Evolutionary conservation across 2,329 filamentous ascomycete genomes (phyloP), one percentile per base, ranked within the genome.

Genomic region (Didymella segeticola): DNA sequence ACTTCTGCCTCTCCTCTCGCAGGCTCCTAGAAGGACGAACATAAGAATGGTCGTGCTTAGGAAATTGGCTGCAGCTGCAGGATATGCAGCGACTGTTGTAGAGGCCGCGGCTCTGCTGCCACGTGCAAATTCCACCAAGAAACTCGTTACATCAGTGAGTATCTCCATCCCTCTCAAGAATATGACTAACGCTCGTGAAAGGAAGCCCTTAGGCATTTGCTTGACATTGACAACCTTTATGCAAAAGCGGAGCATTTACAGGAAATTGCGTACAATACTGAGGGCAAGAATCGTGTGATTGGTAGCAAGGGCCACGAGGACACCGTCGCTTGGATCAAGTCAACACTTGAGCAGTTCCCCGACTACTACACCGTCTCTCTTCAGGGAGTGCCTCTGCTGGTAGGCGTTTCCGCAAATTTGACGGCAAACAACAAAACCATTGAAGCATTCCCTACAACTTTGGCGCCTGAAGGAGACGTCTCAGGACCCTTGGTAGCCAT

Each of bases 221-320:
- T 72, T 15, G 52, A 68, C 3, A 61, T 62, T 23, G 66, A 70
- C 26, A 69, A 69, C 20, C 42, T 72, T 29, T 60, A 53, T 25
- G 60, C 62, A 14, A 70, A 67, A 42, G 70, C 71, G 14, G 59
- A 72, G 38, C 63, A 62, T 12, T 60, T 78, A 4, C 70, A 78
- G 52, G 58, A 68, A 27, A 69, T 76, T 25, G 76, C 76, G 14
- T 78, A 77, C 60, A 65, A 62, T 31, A 75, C 74, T 10, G 61
- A 67, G 4, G 67, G 66, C 29, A 72, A 74, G 47, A 78, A 78
- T 54, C 70, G 76, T n/a, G 68, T 77, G 12, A 76, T 77, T 54
- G 72, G 74, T 17, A 73, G 70, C 31, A 54, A 67, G 30, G 76
- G 74, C 12, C 75, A 78, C 60, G 66, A 77, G 43, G 68, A 68